phyloP scores from a whole-genome alignment of 768 basidiomycete genomes.

The Chlorophyllum brunneum region DNA sequence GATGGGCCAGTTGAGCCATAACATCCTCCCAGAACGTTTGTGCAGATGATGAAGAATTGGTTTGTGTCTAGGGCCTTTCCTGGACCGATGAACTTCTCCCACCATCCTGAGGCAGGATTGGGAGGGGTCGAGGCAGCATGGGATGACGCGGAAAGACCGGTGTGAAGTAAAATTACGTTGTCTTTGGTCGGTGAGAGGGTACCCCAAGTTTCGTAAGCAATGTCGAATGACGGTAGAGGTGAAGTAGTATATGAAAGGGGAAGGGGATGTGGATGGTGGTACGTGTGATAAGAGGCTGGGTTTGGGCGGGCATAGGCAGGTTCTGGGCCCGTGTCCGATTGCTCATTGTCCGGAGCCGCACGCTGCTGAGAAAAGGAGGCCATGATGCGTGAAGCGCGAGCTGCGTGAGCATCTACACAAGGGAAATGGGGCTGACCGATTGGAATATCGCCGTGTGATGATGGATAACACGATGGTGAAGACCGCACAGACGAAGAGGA shows the following conservation, averaged over 20 bases:
- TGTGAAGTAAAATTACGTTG: constrained; percentile 94
- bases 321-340: constrained; percentile 63
- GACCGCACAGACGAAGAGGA: constrained; percentile 4
- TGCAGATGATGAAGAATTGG: constrained; percentile 90
- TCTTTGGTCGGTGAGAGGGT: constrained; percentile 69
- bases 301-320: constrained; percentile 79
- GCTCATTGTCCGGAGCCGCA: constrained; percentile 16
- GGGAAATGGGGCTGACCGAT: constrained; percentile 44
- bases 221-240: constrained; percentile 66
- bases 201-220: constrained; percentile 99
- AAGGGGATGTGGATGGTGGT: constrained; percentile 59
- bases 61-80: constrained; percentile 92
- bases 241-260: constrained; percentile 50
- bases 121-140: constrained; percentile 81
- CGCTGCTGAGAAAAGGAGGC: constrained; percentile 23
- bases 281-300: constrained; percentile 69
- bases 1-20: constrained; percentile 97
- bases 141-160: constrained; percentile 92
- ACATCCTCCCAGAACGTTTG: constrained; percentile 96
- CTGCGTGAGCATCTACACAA: constrained; percentile 81
- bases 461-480: constrained; percentile 10
- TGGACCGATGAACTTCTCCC: constrained; percentile 98
- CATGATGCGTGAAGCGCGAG: constrained; percentile 52
- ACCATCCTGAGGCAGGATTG: constrained; percentile 91
- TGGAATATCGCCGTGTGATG: constrained; percentile 8